Conservation (phyloP, 768 basidiomycete genomes). For the Collybia nuda region DNA sequence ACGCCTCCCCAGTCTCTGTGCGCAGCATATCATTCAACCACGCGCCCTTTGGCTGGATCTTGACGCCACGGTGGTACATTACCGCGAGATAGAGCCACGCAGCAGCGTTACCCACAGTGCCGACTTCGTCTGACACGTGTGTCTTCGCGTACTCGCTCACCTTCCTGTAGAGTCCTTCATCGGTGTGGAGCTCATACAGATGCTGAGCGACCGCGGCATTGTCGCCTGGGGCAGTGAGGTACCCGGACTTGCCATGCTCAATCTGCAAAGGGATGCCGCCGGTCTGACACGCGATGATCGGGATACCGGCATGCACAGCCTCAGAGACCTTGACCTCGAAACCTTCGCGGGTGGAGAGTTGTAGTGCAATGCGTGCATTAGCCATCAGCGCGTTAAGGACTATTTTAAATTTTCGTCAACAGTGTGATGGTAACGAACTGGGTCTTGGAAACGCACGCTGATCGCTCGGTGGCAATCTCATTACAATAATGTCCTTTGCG, state of each 20-base stretch:
- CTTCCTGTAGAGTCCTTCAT: conserved; percentile 61
- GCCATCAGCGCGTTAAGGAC: conserved; percentile 89
- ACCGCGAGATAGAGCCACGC: conserved; percentile 69
- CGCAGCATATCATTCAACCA: conserved; percentile 85
- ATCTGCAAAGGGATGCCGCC: conserved; percentile 96
- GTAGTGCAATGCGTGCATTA: conserved; percentile 86
- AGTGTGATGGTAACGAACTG: background rate
- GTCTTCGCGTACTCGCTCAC: conserved; percentile 70
- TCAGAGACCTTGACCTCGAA: conserved; percentile 98
- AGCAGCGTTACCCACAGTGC: conserved; percentile 78
- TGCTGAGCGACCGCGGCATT: conserved; percentile 73
- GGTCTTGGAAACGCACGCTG: conserved; percentile 52
- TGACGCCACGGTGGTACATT: conserved; percentile 75
- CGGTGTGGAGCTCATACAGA: conserved; percentile 75
- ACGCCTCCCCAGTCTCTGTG: conserved; percentile 72
- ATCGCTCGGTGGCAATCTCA: conserved; percentile 81
- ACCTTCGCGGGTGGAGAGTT: conserved; percentile 91
- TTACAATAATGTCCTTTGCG: conserved; percentile 68
- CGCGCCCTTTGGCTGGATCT: conserved; percentile 76
- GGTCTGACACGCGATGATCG: conserved; percentile 79
- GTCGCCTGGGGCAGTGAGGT: conserved; percentile 76
- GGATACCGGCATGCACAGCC: conserved; percentile 88
- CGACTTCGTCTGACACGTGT: conserved; percentile 82
- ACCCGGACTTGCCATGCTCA: conserved; percentile 85
- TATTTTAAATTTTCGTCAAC: conserved; percentile 20